A percentile compares a stretch with the other conserved stretches of the same genome.
Evolutionary conservation across 257 asterid species (phyloP).

Genomic region (Voacanga thouarsii): DNA sequence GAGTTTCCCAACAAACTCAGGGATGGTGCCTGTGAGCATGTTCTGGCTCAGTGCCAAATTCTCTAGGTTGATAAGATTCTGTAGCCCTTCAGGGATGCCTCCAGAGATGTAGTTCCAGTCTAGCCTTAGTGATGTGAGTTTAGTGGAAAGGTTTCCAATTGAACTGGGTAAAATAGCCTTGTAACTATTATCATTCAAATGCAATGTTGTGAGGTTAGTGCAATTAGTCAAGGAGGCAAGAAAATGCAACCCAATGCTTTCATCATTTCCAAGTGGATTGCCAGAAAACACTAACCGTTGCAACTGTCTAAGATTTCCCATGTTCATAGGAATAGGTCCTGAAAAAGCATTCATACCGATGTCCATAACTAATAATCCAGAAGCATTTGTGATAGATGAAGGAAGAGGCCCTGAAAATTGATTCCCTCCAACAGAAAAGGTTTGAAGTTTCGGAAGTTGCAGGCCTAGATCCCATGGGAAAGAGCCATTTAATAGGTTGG

Average conservation of each 20-base stretch:
- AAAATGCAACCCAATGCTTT: neutral
- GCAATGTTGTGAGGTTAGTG: neutral
- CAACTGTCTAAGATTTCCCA: constrained; percentile 1
- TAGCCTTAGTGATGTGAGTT: neutral
- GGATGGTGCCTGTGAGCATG: neutral
- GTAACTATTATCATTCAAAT: neutral
- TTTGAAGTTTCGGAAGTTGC: neutral
- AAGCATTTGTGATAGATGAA: constrained; percentile 6
- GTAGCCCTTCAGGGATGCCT: constrained; percentile 2
- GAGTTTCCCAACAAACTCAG: constrained; percentile 4
- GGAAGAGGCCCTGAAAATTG: constrained; percentile 2
- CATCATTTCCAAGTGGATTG: neutral
- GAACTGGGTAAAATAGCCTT: constrained; percentile 5
- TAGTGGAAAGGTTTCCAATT: constrained; percentile 1
- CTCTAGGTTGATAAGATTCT: neutral
- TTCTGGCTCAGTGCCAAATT: neutral
- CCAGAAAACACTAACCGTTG: neutral
- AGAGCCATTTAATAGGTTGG: neutral
- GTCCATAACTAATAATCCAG: neutral
- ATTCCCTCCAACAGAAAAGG: neutral
- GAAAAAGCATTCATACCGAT: neutral
- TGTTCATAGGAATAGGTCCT: constrained; percentile 8
- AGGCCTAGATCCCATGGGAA: neutral
- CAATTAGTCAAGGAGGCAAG: constrained; percentile 5
- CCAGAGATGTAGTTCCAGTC: constrained; percentile 9